Evolutionary conservation across 148 eudicot species (phyloP), one percentile per base, ranked within the genome.

Genomic region (Gaultheria prostrata): DNA sequence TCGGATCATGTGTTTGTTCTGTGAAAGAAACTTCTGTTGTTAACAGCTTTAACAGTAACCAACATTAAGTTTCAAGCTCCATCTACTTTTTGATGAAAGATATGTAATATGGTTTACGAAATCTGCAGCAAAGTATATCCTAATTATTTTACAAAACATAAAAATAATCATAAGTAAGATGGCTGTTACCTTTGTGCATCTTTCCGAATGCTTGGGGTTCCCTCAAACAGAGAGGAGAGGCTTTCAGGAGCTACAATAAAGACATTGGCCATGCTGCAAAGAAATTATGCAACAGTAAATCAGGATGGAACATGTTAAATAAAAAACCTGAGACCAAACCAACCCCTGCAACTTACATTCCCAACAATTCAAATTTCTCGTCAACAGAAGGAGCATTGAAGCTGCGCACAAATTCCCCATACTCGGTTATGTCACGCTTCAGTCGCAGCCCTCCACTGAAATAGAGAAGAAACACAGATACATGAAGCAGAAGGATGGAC

Each of bases 221-320:
- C 99, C 89, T 97, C 98, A 77, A 97, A 97, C 65, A 97, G 89
- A 71, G 91, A 89, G 51, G 97, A 87, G 79, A 97, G 93, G 89
- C 99, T 94, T 91, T 97, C 99, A 80, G 99, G 99, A 87, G 99
- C 98, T 59, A 97, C 99, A 78, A 97, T 94, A 87, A 97, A 97
- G 91, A 94, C 99, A 86, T 97, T 97, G 82, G 99, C 99, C 94
- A 94, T 77, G 81, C 99, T 97, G 95, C 46, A 89, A 76, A 80
- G 1, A 80, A 80, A 50, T 74, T 21, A 18, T 48, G 46, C 70
- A 79, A 85, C 53, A 82, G 78, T 46, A 20, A 83, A 67, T 43
- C 7, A 59, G 59, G 17, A 85, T 13, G 72, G 3, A 39, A 26
- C 24, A 48, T 9, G 80, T 73, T 21, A 77, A 84, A 79, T 35